Percentiles rank a stretch among this genome's conserved stretches.
Conservation (phyloP, 1,139 yeast species). For the Saccharomycopsis hybrid region DNA sequence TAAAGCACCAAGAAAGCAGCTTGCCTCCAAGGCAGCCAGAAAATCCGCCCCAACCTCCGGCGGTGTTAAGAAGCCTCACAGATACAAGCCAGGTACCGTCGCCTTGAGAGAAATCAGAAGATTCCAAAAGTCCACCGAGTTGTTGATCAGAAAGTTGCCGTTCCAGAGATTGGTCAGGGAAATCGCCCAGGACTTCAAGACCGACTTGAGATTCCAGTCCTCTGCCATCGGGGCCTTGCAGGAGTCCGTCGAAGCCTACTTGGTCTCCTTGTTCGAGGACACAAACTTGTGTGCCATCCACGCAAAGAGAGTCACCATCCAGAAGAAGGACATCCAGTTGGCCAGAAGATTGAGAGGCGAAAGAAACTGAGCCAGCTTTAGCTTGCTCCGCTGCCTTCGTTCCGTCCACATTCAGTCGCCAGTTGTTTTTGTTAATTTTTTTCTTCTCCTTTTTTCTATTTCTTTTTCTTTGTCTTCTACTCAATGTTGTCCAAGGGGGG, state of each 20-base stretch:
- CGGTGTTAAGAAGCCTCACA: constrained; percentile 92
- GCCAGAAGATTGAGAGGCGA: constrained; percentile 93
- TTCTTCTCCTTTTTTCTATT: too few species aligned
- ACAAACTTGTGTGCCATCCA: constrained; percentile 88
- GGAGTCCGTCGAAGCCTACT: constrained; percentile 89
- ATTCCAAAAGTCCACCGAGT: constrained; percentile 84
- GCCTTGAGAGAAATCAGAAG: constrained; percentile 91
- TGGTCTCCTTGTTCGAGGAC: constrained; percentile 69
- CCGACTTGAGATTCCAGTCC: constrained; percentile 85
- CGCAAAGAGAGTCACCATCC: constrained; percentile 91
- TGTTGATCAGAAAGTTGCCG: constrained; percentile 80
- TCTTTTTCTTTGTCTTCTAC: too few species aligned
- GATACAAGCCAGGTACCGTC: constrained; percentile 94
- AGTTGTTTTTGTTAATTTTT: too few species aligned
- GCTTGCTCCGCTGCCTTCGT: too few species aligned
- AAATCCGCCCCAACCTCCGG: constrained; percentile 69
- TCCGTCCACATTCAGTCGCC: too few species aligned
- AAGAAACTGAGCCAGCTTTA: constrained; percentile 36
- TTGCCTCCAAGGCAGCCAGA: constrained; percentile 88
- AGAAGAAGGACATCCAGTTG: constrained; percentile 86
- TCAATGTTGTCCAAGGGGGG: too few species aligned
- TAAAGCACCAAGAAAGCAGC: constrained; percentile 88
- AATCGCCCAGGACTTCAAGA: constrained; percentile 85
- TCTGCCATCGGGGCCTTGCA: constrained; percentile 89
- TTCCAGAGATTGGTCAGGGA: constrained; percentile 90